These are phyloP conservation scores for Monosporozyma aerobia DNA, from an alignment of 805 yeast species.

Conservation along the genomic window DNA sequence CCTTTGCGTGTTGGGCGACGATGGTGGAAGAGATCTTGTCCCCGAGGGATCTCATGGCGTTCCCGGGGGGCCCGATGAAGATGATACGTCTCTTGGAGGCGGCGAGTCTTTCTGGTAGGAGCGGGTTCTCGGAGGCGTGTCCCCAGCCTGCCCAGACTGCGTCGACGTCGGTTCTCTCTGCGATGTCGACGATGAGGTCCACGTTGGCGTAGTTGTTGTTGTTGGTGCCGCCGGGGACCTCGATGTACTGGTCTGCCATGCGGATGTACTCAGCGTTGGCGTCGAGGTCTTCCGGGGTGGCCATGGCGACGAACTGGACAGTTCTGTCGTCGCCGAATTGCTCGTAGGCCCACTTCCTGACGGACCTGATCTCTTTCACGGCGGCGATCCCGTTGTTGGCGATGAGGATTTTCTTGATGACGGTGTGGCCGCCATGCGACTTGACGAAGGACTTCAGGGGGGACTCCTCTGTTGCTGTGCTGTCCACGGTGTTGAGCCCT, in stretches of 20 bases:
- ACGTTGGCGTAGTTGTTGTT: slow-evolving; percentile 98
- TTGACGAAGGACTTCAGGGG: slow-evolving; percentile 75
- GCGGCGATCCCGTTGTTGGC: slow-evolving; percentile 99
- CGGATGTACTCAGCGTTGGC: slow-evolving; percentile 97
- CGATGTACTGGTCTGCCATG: slow-evolving; percentile 98
- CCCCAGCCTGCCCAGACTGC: slow-evolving; percentile 99
- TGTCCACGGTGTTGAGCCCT: slow-evolving; percentile 71
- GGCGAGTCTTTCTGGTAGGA: slow-evolving; percentile 86
- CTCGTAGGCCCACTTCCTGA: slow-evolving; percentile 98
- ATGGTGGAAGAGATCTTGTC: slow-evolving; percentile 96
- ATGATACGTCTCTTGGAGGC: slow-evolving; percentile 83
- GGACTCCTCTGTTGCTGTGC: slow-evolving; percentile 55
- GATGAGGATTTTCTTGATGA: slow-evolving; percentile 75
- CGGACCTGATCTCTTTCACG: slow-evolving; percentile 93
- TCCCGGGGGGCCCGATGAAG: slow-evolving; percentile 98
- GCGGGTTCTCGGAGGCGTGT: slow-evolving; percentile 98
- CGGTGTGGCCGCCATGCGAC: slow-evolving; percentile 88
- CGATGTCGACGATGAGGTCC: slow-evolving; percentile 91
- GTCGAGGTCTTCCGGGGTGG: slow-evolving; percentile 96
- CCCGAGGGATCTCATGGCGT: slow-evolving; percentile 99
- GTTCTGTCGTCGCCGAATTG: slow-evolving; percentile 96
- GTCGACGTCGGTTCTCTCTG: slow-evolving; percentile 92
- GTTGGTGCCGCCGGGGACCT: slow-evolving; percentile 98
- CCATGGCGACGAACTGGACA: slow-evolving; percentile 94
- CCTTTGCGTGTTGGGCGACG: slow-evolving; percentile 97